Conservation (phyloP, 2,329 filamentous ascomycete genomes). For the Zymoseptoria crescenta region DNA sequence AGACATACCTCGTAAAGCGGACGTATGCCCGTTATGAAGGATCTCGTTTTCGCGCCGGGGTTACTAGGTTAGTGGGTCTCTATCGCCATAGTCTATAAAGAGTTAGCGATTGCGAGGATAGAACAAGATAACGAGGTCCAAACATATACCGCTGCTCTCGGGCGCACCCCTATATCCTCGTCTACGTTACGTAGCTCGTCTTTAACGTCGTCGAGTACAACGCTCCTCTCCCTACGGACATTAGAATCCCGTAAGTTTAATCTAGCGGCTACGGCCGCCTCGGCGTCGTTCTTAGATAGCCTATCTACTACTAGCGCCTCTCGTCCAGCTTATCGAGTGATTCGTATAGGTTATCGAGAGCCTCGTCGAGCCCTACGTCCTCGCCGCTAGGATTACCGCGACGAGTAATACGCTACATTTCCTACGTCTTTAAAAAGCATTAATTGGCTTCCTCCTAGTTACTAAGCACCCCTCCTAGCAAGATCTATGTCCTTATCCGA, state of each 20-base stretch:
- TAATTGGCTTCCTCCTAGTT: constrained; percentile 1
- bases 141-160: no score
- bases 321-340: neutral
- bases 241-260: neutral
- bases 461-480: neutral
- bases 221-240: neutral
- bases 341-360: neutral
- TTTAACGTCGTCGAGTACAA: no score
- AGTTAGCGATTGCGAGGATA: no score
- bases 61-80: no score
- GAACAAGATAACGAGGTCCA: no score
- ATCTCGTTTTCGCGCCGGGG: no score
- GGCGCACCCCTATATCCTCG: no score
- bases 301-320: neutral
- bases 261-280: neutral
- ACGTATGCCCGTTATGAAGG: no score
- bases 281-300: neutral
- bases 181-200: no score
- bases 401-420: neutral
- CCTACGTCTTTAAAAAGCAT: neutral
- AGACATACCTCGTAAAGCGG: no score
- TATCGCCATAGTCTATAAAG: no score
- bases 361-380: neutral
- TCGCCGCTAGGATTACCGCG: neutral
- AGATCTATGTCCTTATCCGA: constrained; percentile 1